Base-by-base conservation (phyloP, 2,329 filamentous ascomycete genomes). In the Aspergillus ochraceus region DNA sequence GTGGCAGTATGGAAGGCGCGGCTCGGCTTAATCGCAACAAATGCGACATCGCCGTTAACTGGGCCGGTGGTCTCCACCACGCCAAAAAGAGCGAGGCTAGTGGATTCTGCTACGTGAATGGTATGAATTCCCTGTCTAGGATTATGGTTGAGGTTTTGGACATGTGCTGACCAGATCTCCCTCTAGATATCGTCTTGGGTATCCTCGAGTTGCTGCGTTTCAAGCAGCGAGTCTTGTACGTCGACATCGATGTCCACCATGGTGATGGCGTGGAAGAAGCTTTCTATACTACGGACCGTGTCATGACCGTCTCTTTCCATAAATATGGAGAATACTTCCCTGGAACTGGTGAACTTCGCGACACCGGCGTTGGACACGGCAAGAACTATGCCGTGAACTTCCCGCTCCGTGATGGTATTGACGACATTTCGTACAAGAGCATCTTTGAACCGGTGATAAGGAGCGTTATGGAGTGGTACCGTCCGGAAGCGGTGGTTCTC, bases 81-180 rank as follows among this genome's bases (percentile, higher is more conserved):
- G 95, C 95, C 45, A 97, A 98, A 77, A 95, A 94, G 75, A 89
- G 90, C 59, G 92, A 97, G 78, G 94, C 95, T 0, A 95, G 91
- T 51, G 95, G 95, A 0, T 99, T 99, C 76, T 99, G 95, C 79
- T 99, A 99, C 77, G 94, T 98, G 79, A 99, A 99, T 76, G 94
- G 76, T 78, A 70, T 61, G 36, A 17, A 39, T n/a, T 20, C n/a
- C 29, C 20, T 11, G 22, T 39, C 29, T 50, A 47, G 19, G 12
- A 19, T n/a, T 17, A 49, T 12, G 11, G 19, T 51, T 54, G n/a
- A 10, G 49, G 9, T 39, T 24, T 2, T 49, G n/a, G 2, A 51
- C 36, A 36, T 51, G 39, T 39, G 9, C 62, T 72, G 58, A 71
- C 58, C 17, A 24, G 8, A 30, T 32, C 14, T 22, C 50, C 11